phyloP scores from a whole-genome alignment of 2,329 filamentous ascomycete species.

The Lachnum nothofagi region DNA sequence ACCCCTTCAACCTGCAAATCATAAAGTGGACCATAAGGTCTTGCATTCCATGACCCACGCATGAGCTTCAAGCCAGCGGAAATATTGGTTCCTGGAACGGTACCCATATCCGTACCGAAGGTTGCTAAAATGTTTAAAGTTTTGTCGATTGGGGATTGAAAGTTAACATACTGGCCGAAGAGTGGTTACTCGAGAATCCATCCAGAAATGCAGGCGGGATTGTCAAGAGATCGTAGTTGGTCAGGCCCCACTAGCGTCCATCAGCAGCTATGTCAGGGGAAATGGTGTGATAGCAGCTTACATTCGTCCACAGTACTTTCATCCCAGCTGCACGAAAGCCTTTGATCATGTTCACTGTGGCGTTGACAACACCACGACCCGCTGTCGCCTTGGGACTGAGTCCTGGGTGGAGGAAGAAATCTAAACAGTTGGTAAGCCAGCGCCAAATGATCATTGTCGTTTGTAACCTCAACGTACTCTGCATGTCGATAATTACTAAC shows the following conservation, averaged over 20 bases:
- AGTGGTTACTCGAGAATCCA: slow-evolving; percentile 25
- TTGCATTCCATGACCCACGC: slow-evolving; percentile 30
- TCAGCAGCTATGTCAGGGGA: background rate
- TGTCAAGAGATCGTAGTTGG: slow-evolving; percentile 29
- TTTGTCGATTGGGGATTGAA: background rate
- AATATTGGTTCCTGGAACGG: slow-evolving; percentile 24
- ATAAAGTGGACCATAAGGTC: slow-evolving; percentile 29
- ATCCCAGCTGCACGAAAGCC: slow-evolving; percentile 25
- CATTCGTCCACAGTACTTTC: slow-evolving; percentile 31
- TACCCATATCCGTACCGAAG: slow-evolving; percentile 33
- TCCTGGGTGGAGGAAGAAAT: slow-evolving; percentile 31
- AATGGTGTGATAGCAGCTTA: background rate
- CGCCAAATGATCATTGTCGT: background rate
- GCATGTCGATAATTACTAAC: slow-evolving; percentile 31
- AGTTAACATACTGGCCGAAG: slow-evolving; percentile 14
- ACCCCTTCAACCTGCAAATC: slow-evolving; percentile 27
- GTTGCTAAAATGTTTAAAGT: slow-evolving; percentile 8
- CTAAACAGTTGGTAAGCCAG: background rate
- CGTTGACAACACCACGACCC: slow-evolving; percentile 25
- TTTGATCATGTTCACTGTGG: slow-evolving; percentile 31
- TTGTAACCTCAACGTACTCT: slow-evolving; percentile 11
- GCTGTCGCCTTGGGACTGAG: slow-evolving; percentile 25
- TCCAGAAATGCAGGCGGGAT: slow-evolving; percentile 30
- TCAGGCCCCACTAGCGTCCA: slow-evolving; percentile 25
- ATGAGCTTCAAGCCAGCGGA: slow-evolving; percentile 27